Percentiles rank a stretch among this genome's conserved stretches.
These are phyloP conservation scores for Nyssa sinensis DNA, from an alignment of 148 eudicot genomes.

Conservation along the genomic window DNA sequence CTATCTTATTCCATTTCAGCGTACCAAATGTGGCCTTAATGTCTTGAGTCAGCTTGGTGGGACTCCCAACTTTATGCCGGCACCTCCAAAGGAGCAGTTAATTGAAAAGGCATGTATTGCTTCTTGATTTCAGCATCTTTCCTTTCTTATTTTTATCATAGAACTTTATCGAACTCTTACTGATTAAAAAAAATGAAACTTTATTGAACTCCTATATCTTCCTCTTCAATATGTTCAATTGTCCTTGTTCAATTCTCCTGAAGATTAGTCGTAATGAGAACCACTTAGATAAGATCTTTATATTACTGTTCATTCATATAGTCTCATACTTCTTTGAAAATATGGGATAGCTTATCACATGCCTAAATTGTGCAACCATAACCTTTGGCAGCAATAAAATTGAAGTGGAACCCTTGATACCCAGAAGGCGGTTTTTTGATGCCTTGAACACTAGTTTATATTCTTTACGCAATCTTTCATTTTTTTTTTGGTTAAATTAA, in stretches of 20 bases:
- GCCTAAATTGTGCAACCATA: neutral
- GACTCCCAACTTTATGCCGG: conserved; percentile 29
- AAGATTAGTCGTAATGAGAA: neutral
- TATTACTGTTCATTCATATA: neutral
- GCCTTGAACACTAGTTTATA: neutral
- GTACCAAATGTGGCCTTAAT: too few relatives aligned
- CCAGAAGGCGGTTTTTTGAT: neutral
- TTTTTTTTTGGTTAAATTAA: too few relatives aligned
- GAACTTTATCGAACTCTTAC: neutral
- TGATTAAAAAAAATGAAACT: too few relatives aligned
- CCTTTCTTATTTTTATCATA: neutral
- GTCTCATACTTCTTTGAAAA: neutral
- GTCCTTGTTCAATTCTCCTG: neutral
- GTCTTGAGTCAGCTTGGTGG: conserved; percentile 34
- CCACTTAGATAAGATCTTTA: neutral
- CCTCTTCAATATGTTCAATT: neutral
- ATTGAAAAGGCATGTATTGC: conserved; percentile 72
- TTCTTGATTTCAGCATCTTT: neutral
- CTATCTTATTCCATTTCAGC: conserved; percentile 45
- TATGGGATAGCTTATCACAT: neutral
- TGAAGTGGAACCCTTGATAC: neutral
- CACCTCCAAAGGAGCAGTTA: conserved; percentile 68
- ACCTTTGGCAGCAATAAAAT: neutral
- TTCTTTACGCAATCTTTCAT: neutral
- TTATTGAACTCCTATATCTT: neutral